These are phyloP conservation scores for Stylosanthes scabra DNA, from an alignment of 331 rosid genomes.

Conservation along the genomic window DNA sequence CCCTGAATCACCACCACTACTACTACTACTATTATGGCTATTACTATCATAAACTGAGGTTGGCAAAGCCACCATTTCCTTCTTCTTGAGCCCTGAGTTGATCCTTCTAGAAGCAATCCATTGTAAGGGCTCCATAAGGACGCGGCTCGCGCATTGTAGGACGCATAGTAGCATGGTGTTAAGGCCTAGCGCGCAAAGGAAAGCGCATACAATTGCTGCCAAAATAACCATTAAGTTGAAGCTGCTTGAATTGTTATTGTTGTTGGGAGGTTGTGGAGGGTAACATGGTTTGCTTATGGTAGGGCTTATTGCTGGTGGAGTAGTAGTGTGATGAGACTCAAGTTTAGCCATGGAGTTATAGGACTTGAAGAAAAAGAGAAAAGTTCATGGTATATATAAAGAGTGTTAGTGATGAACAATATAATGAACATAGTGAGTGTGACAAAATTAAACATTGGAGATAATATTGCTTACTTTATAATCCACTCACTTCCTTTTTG, in stretches of 20 bases:
- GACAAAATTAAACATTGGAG: conserved; percentile 25
- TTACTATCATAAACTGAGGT: conserved; percentile 44
- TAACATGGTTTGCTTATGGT: conserved; percentile 29
- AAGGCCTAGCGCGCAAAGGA: conserved; percentile 79
- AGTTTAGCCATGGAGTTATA: conserved; percentile 43
- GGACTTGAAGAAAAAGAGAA: not conserved
- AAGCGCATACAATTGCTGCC: conserved; percentile 72
- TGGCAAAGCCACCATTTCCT: conserved; percentile 75
- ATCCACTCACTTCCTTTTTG: conserved; percentile 51
- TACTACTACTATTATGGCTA: no score
- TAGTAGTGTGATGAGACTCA: conserved; percentile 18
- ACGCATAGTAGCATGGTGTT: conserved; percentile 73
- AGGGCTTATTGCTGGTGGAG: conserved; percentile 43
- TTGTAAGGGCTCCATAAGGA: conserved; percentile 51
- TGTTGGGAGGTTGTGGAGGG: not conserved
- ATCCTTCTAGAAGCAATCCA: conserved; percentile 61
- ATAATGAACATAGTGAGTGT: conserved; percentile 10
- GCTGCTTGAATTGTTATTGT: not conserved
- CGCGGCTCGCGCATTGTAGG: conserved; percentile 62
- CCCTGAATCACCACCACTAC: not conserved
- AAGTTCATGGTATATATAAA: conserved; percentile 8
- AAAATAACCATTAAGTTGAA: conserved; percentile 50
- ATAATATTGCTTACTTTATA: conserved; percentile 52
- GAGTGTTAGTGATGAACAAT: not conserved
- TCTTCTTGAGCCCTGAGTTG: conserved; percentile 79